Evolutionary conservation across 192 early-diverging fungal species (phyloP).

Genomic region (Globomyces pollinis-pini): DNA sequence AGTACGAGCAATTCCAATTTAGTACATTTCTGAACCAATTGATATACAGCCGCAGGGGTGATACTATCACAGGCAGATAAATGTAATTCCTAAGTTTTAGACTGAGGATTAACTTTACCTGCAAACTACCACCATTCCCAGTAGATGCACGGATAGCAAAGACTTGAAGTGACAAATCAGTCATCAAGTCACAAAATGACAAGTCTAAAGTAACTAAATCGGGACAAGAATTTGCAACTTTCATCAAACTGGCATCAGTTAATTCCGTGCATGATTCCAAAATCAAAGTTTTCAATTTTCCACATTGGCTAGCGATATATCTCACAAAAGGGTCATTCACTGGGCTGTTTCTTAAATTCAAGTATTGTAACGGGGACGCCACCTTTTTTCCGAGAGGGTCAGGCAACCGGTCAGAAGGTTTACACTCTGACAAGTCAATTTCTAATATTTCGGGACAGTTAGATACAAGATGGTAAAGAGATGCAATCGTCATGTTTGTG

Average conservation of each 20-base stretch:
- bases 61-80: conserved; percentile 37
- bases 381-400: conserved; percentile 14
- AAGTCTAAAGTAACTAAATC: conserved; percentile 30
- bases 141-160: conserved; percentile 22
- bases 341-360: conserved; percentile 42
- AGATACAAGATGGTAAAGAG: conserved; percentile 30
- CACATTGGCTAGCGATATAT: conserved; percentile 30
- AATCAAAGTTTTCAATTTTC: conserved; percentile 33
- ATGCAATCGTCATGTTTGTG: conserved; percentile 36
- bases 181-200: conserved; percentile 39
- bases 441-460: conserved; percentile 28
- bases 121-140: conserved; percentile 16
- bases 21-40: conserved; percentile 27
- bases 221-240: conserved; percentile 27
- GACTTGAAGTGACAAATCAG: conserved; percentile 34
- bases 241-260: conserved; percentile 34
- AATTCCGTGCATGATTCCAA: conserved; percentile 38
- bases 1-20: conserved; percentile 35
- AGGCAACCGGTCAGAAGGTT: conserved; percentile 18
- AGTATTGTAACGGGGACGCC: conserved; percentile 27
- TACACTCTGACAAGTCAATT: conserved; percentile 40
- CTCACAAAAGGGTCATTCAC: conserved; percentile 34
- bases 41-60: conserved; percentile 27
- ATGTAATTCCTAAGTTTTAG: conserved; percentile 25
- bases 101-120: neutral